Conservation (phyloP, 2,329 filamentous ascomycete species). For the Cladophialophora exuberans region DNA sequence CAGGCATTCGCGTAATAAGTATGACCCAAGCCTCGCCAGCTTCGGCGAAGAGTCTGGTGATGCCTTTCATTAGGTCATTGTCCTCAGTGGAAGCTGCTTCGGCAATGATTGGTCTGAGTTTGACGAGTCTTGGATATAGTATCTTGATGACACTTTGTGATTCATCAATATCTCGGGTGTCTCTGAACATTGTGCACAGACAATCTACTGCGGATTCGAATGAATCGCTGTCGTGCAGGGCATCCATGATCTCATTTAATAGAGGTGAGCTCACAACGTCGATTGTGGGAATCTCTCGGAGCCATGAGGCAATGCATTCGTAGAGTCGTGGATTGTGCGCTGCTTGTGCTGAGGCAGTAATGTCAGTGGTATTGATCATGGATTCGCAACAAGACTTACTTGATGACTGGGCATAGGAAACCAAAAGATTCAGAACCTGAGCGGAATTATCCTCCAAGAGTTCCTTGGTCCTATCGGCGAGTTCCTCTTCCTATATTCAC, state of each 20-base stretch:
- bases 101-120: conserved; percentile 74
- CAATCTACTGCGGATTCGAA: conserved; percentile 91
- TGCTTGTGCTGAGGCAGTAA: conserved; percentile 62
- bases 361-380: conserved; percentile 30
- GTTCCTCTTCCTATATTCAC: conserved; percentile 84
- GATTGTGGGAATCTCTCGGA: conserved; percentile 84
- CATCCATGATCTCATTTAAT: conserved; percentile 77
- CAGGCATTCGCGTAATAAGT: conserved; percentile 80
- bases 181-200: conserved; percentile 85
- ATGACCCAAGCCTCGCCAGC: conserved; percentile 95
- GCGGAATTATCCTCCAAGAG: conserved; percentile 87
- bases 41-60: conserved; percentile 89
- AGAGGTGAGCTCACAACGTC: conserved; percentile 85
- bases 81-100: conserved; percentile 80
- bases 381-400: conserved; percentile 58
- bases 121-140: conserved; percentile 79
- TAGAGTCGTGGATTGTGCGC: conserved; percentile 86
- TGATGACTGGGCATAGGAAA: conserved; percentile 89
- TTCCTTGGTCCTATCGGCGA: conserved; percentile 81
- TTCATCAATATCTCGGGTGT: conserved; percentile 93
- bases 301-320: conserved; percentile 95
- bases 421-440: conserved; percentile 83
- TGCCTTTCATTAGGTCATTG: conserved; percentile 78
- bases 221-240: conserved; percentile 73
- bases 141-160: conserved; percentile 78